phyloP scores from a whole-genome alignment of 352 stramenopile genomes.

The Phytophthora tubulina region DNA sequence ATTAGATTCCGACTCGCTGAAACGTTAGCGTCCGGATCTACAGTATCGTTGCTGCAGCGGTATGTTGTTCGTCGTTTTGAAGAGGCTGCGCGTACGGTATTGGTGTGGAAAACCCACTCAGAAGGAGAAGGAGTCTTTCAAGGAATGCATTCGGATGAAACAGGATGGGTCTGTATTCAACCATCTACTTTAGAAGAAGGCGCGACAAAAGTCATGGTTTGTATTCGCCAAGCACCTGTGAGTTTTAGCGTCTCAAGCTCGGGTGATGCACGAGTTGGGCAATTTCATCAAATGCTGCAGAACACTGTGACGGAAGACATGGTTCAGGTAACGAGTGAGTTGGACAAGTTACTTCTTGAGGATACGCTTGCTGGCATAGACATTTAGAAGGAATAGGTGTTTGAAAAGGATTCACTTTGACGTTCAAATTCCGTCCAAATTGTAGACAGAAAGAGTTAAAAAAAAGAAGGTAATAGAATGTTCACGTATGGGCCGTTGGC shows the following conservation, averaged over 20 bases:
- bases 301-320: slow-evolving; percentile 16
- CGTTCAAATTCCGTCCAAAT: no score
- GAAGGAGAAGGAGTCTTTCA: slow-evolving; percentile 7
- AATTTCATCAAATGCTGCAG: slow-evolving; percentile 22
- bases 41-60: slow-evolving; percentile 1
- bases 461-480: no score
- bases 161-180: slow-evolving; percentile 2
- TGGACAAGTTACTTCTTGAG: slow-evolving; percentile 13
- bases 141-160: neutral
- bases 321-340: neutral
- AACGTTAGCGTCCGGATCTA: slow-evolving; percentile 2
- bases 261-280: neutral
- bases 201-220: neutral
- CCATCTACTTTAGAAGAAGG: neutral
- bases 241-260: slow-evolving; percentile 14
- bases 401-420: no score
- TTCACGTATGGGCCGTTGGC: no score
- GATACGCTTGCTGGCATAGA: slow-evolving; percentile 13
- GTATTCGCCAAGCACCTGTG: slow-evolving; percentile 7
- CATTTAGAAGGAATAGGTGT: neutral
- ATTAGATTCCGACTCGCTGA: slow-evolving; percentile 33
- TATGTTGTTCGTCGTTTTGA: slow-evolving; percentile 11
- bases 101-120: slow-evolving; percentile 11
- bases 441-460: no score
- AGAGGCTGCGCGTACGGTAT: neutral